Conservation (phyloP, 306 rosid genomes). For the Vigna reflexopilosa region DNA sequence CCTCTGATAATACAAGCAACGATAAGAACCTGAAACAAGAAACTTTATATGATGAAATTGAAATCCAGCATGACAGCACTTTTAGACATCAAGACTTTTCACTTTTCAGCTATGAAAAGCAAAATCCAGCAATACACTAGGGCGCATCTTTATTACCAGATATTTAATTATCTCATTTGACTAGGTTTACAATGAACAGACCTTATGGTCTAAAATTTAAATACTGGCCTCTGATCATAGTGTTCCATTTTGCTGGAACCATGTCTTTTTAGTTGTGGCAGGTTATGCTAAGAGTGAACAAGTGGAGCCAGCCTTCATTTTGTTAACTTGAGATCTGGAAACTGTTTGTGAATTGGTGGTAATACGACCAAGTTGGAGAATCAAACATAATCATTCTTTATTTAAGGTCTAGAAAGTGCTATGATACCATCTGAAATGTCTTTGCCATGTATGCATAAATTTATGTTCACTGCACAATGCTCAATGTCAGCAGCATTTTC, state of each 20-base stretch:
- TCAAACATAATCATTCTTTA: conserved; percentile 14
- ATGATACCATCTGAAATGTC: conserved; percentile 17
- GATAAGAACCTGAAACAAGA: conserved; percentile 40
- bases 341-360: conserved; percentile 25
- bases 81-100: conserved; percentile 21
- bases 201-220: background rate
- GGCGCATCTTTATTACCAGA: conserved; percentile 26
- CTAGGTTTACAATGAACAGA: background rate
- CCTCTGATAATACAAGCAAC: conserved; percentile 20
- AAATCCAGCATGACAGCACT: conserved; percentile 36
- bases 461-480: conserved; percentile 43
- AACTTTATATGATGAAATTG: conserved; percentile 26
- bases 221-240: conserved; percentile 18
- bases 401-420: conserved; percentile 32
- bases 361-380: conserved; percentile 34
- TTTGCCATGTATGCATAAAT: conserved; percentile 13
- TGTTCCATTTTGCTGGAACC: background rate
- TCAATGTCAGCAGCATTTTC: conserved; percentile 40
- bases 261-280: background rate
- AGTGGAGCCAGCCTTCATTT: conserved; percentile 39
- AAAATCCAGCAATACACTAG: conserved; percentile 31
- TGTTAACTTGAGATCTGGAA: conserved; percentile 12
- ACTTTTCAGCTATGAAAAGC: conserved; percentile 43
- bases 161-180: conserved; percentile 34
- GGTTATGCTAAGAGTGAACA: conserved; percentile 2